These are phyloP conservation scores for Ophiosphaerella herpotricha DNA, from an alignment of 2,329 filamentous ascomycete species.

Conservation along the genomic window DNA sequence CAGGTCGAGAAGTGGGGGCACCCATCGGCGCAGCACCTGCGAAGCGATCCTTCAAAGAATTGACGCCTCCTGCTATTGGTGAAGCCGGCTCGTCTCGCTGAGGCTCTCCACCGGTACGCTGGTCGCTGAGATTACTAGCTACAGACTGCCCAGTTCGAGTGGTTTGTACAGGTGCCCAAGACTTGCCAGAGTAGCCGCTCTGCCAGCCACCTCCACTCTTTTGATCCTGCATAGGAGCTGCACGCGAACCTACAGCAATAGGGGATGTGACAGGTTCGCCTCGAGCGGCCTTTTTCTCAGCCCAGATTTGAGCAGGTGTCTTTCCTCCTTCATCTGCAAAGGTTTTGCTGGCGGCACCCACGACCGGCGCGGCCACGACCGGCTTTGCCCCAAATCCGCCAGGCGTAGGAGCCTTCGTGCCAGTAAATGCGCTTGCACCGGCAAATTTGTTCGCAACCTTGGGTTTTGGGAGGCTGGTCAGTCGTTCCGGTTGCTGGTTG, in stretches of 20 bases:
- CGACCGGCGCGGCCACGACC: constrained; percentile 63
- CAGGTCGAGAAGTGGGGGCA: constrained; percentile 51
- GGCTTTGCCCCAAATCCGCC: constrained; percentile 67
- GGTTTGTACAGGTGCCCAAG: constrained; percentile 83
- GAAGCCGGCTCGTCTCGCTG: constrained; percentile 58
- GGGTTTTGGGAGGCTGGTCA: constrained; percentile 89
- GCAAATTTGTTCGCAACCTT: constrained; percentile 92
- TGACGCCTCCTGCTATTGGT: constrained; percentile 65
- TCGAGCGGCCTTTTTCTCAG: constrained; percentile 91
- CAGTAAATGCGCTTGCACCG: constrained; percentile 71
- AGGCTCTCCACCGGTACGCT: constrained; percentile 65
- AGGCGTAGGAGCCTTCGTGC: constrained; percentile 87
- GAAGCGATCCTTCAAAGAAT: constrained; percentile 81
- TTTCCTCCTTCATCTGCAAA: constrained; percentile 96
- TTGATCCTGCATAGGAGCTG: constrained; percentile 57
- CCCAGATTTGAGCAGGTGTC: constrained; percentile 95
- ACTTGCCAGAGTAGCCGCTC: constrained; percentile 88
- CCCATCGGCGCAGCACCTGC: constrained; percentile 68
- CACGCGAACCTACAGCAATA: constrained; percentile 24
- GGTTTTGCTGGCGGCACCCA: constrained; percentile 84
- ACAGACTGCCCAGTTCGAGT: constrained; percentile 69
- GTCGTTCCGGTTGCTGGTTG: constrained; percentile 69
- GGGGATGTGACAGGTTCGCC: constrained; percentile 59
- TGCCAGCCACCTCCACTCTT: constrained; percentile 82
- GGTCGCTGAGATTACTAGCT: constrained; percentile 57